A percentile compares a stretch with the other conserved stretches of the same genome.
Evolutionary conservation across 805 yeast species (phyloP).

Genomic region (Metschnikowia dekortorum): DNA sequence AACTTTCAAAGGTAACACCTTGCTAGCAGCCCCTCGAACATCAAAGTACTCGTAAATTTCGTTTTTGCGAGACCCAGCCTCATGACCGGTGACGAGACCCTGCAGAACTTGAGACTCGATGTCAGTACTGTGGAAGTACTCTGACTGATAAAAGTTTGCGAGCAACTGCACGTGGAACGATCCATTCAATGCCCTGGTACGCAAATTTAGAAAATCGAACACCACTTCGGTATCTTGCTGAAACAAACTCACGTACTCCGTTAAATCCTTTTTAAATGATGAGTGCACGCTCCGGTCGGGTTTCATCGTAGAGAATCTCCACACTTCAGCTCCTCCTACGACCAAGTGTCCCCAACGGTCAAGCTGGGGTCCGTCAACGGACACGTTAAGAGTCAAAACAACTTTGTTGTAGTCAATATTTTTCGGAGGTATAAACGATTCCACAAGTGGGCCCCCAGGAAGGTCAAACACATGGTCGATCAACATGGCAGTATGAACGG

Average conservation of each 20-base stretch:
- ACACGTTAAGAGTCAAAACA: constrained; percentile 51
- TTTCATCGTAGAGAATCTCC: constrained; percentile 70
- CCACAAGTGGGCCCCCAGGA: constrained; percentile 54
- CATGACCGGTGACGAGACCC: neutral
- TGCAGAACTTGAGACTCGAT: constrained; percentile 7
- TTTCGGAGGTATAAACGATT: constrained; percentile 41
- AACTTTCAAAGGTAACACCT: constrained; percentile 32
- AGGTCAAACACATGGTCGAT: constrained; percentile 52
- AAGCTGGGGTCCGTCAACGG: constrained; percentile 52
- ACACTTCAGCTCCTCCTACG: constrained; percentile 59
- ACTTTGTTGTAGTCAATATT: constrained; percentile 46
- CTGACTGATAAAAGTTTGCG: constrained; percentile 43
- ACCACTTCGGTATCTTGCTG: constrained; percentile 36
- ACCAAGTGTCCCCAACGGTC: constrained; percentile 64
- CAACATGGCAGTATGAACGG: constrained; percentile 39
- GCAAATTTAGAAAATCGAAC: constrained; percentile 60
- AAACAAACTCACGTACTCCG: constrained; percentile 52
- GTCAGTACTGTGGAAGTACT: constrained; percentile 13
- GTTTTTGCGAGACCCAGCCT: neutral
- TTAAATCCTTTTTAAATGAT: constrained; percentile 56
- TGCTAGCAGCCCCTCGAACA: constrained; percentile 33
- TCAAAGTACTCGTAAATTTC: constrained; percentile 23
- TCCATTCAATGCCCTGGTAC: constrained; percentile 55
- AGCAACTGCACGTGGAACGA: constrained; percentile 49
- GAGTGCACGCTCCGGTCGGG: constrained; percentile 52